These are phyloP conservation scores for Lepiota subincarnata DNA, from an alignment of 768 basidiomycete species.

Conservation along the genomic window DNA sequence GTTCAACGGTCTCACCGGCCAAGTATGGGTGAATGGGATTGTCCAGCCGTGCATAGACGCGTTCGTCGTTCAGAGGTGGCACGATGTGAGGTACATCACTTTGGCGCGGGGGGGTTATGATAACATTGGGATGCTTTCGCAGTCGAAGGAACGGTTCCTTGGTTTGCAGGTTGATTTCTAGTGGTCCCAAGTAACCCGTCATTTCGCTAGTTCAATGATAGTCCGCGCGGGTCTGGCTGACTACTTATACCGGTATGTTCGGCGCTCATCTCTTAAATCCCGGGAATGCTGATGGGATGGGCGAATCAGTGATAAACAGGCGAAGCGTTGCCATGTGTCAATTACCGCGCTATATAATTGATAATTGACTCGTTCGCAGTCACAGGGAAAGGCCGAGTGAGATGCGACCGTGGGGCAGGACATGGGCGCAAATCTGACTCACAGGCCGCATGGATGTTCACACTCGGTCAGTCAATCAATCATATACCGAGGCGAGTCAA, in stretches of 20 bases:
- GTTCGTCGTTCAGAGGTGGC: conserved; percentile 44
- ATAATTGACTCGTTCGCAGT: too few relatives aligned
- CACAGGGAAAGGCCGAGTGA: too few relatives aligned
- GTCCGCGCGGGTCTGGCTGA: background rate
- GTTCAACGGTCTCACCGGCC: conserved; percentile 20
- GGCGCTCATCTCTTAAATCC: background rate
- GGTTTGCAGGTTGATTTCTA: conserved; percentile 30
- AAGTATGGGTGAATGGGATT: conserved; percentile 54
- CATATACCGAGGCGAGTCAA: too few relatives aligned
- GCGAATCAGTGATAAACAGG: too few relatives aligned
- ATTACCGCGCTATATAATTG: too few relatives aligned
- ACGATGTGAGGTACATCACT: conserved; percentile 36
- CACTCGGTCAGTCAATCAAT: too few relatives aligned
- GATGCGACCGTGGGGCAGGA: too few relatives aligned
- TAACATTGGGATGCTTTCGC: conserved; percentile 44
- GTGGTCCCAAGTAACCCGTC: conserved; percentile 19
- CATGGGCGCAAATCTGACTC: too few relatives aligned
- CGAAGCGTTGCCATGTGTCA: too few relatives aligned
- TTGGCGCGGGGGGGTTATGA: conserved; percentile 54
- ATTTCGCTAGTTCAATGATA: background rate
- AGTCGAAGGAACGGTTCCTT: conserved; percentile 50
- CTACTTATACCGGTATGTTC: background rate
- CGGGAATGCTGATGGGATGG: too few relatives aligned
- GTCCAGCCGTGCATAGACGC: conserved; percentile 40
- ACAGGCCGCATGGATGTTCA: too few relatives aligned